These are phyloP conservation scores for Melanogaster broomeanus DNA, from an alignment of 768 basidiomycete species.

Conservation along the genomic window DNA sequence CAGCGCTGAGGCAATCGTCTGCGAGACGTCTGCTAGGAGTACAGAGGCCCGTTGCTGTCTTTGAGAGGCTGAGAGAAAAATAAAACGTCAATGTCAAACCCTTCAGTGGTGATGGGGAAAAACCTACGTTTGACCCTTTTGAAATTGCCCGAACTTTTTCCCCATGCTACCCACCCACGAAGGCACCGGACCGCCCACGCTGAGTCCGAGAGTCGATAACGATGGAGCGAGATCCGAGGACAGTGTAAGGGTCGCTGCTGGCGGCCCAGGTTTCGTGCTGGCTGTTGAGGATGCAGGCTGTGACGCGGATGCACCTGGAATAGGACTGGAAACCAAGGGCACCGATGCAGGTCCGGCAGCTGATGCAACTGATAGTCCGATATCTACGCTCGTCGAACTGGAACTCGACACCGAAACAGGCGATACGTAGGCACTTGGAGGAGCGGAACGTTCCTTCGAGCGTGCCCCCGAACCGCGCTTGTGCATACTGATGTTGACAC, in stretches of 20 bases:
- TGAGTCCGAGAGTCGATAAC: neutral
- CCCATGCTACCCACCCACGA: slow-evolving; percentile 63
- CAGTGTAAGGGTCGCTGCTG: slow-evolving; percentile 20
- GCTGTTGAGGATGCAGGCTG: neutral
- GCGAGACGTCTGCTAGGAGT: slow-evolving; percentile 65
- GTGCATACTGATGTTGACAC: slow-evolving; percentile 14
- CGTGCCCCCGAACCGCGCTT: slow-evolving; percentile 9
- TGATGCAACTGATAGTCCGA: slow-evolving; percentile 8
- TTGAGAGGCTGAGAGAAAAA: slow-evolving; percentile 51
- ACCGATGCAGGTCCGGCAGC: slow-evolving; percentile 14
- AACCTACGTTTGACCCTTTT: slow-evolving; percentile 55
- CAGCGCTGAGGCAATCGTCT: slow-evolving; percentile 52
- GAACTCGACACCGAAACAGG: neutral
- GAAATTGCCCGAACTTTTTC: slow-evolving; percentile 60
- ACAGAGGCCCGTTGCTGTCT: slow-evolving; percentile 70
- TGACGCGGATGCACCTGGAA: neutral
- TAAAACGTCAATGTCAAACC: neutral
- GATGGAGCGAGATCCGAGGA: no score
- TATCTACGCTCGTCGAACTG: slow-evolving; percentile 6
- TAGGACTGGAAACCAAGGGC: neutral
- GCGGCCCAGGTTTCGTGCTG: neutral
- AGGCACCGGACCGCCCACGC: slow-evolving; percentile 29
- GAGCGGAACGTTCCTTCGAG: neutral
- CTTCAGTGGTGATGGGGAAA: neutral
- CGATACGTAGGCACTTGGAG: neutral